phyloP scores from a whole-genome alignment of 306 rosid species.

The Herpetospermum pedunculosum region DNA sequence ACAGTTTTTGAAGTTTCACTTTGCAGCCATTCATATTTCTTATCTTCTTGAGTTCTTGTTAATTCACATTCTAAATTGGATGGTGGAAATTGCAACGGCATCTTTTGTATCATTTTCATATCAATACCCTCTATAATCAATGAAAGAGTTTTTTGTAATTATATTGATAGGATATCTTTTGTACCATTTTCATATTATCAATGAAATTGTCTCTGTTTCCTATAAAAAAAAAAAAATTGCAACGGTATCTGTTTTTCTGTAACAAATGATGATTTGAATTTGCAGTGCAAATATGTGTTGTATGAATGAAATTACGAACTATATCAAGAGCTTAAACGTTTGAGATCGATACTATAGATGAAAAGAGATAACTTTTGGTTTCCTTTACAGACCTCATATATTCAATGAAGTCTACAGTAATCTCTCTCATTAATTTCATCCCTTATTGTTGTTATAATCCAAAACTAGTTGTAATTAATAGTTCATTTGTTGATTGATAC shows the following conservation, averaged over 20 bases:
- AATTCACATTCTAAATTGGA: not conserved
- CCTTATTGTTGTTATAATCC: not conserved
- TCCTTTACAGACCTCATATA: not conserved
- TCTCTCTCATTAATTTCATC: not conserved
- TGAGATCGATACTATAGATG: not conserved
- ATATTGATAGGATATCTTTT: too few species aligned
- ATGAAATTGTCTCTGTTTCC: too few species aligned
- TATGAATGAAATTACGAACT: not conserved
- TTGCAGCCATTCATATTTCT: not conserved
- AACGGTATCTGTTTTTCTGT: not conserved
- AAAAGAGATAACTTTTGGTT: not conserved
- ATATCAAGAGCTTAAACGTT: not conserved
- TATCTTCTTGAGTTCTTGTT: not conserved
- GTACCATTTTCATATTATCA: too few species aligned
- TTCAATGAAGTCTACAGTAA: not conserved
- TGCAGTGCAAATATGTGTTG: not conserved
- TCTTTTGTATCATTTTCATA: too few species aligned
- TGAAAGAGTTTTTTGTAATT: too few species aligned
- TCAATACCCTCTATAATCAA: too few species aligned
- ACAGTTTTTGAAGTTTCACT: constrained; percentile 9
- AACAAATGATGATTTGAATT: not conserved
- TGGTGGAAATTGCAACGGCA: not conserved
- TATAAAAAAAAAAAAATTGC: too few species aligned
- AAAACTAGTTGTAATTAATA: not conserved
- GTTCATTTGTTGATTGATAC: not conserved